Evolutionary conservation across 2,329 filamentous ascomycete species (phyloP).

Genomic region (Zymoseptoria crescenta): DNA sequence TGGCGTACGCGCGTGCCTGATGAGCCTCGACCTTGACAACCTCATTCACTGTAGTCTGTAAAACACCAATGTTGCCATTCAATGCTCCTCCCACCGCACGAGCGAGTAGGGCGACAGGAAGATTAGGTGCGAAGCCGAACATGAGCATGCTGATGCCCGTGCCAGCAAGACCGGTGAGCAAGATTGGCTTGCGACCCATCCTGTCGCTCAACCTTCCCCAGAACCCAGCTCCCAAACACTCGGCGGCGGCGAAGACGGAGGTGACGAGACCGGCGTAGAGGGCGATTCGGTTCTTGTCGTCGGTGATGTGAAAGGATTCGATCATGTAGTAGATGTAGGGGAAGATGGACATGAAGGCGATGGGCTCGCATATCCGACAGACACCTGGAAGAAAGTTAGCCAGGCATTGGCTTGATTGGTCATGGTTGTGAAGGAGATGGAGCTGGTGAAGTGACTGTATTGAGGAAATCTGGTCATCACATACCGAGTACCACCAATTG

Average conservation of each 20-base stretch:
- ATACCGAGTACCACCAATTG: constrained; percentile 52
- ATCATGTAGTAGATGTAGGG: constrained; percentile 99
- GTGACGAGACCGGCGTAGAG: constrained; percentile 95
- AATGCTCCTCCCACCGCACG: constrained; percentile 82
- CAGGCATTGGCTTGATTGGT: not conserved
- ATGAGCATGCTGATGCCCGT: constrained; percentile 87
- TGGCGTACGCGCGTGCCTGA: constrained; percentile 87
- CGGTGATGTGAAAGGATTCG: constrained; percentile 76
- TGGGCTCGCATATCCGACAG: constrained; percentile 94
- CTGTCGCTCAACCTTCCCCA: constrained; percentile 92
- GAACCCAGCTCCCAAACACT: constrained; percentile 84
- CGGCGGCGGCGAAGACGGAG: constrained; percentile 89
- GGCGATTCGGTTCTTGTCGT: constrained; percentile 70
- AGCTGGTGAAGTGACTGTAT: not conserved
- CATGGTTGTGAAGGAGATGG: not conserved
- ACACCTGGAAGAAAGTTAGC: constrained; percentile 34
- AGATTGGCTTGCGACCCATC: constrained; percentile 84
- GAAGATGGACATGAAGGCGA: constrained; percentile 99
- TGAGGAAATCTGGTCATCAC: constrained; percentile 14
- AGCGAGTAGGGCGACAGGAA: constrained; percentile 76
- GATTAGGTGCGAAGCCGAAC: constrained; percentile 81
- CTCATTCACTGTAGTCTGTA: constrained; percentile 92
- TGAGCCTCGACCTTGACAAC: constrained; percentile 88
- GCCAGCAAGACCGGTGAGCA: constrained; percentile 80
- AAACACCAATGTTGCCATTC: constrained; percentile 92